phyloP scores from a whole-genome alignment of 176 grass and related monocot species.

The Phragmites australis region DNA sequence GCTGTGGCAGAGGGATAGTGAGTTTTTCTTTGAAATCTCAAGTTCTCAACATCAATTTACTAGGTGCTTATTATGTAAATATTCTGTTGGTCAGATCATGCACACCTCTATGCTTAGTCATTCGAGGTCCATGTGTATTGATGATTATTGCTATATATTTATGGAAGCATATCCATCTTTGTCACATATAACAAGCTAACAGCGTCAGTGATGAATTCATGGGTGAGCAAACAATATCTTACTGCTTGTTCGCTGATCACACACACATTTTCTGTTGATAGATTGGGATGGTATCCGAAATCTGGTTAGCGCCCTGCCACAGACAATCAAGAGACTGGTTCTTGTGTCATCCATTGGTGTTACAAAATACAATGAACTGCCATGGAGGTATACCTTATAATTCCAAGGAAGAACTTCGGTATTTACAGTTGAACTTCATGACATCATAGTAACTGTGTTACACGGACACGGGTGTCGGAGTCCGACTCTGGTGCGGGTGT shows the following conservation, averaged over 20 bases:
- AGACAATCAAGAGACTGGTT: constrained; percentile 65
- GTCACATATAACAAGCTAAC: background rate
- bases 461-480: too few species aligned
- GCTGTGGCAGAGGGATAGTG: constrained; percentile 1
- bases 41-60: background rate
- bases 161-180: background rate
- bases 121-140: background rate
- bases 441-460: too few species aligned
- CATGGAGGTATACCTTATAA: constrained; percentile 73
- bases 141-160: background rate
- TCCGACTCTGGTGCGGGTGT: too few species aligned
- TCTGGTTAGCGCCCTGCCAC: constrained; percentile 62
- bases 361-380: constrained; percentile 91
- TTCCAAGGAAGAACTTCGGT: background rate
- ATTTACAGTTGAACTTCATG: constrained; percentile 20
- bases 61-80: background rate
- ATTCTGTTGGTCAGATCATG: constrained; percentile 11
- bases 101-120: background rate
- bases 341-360: constrained; percentile 90
- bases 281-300: constrained; percentile 92
- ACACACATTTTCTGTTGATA: constrained; percentile 40
- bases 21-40: background rate
- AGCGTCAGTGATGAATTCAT: background rate
- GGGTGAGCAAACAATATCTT: background rate
- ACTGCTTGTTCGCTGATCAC: constrained; percentile 15